Conservation (phyloP, 2,329 filamentous ascomycete species). For the Diaporthe humulicola region DNA sequence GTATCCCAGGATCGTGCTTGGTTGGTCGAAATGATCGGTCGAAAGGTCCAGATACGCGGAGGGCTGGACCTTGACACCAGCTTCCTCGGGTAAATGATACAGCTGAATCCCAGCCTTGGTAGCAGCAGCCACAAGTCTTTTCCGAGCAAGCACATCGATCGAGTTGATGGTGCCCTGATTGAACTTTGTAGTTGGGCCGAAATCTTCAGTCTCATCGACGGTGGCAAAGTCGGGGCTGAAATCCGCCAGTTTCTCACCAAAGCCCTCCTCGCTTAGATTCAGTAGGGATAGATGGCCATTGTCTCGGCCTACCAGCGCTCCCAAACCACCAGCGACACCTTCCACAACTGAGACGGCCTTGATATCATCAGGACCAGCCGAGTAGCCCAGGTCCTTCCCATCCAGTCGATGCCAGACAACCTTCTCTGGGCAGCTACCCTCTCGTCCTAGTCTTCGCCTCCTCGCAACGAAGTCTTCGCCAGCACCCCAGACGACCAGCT, state of each 20-base stretch:
- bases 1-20: constrained; percentile 44
- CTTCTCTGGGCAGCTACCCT: constrained; percentile 37
- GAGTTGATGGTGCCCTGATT: constrained; percentile 51
- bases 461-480: constrained; percentile 65
- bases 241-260: constrained; percentile 48
- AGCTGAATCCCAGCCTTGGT: constrained; percentile 52
- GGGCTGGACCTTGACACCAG: constrained; percentile 39
- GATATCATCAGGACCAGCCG: constrained; percentile 62
- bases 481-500: constrained; percentile 64
- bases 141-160: constrained; percentile 49
- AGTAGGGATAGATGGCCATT: constrained; percentile 63
- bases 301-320: constrained; percentile 62
- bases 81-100: constrained; percentile 47
- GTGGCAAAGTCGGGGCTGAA: constrained; percentile 44
- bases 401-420: constrained; percentile 53
- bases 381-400: constrained; percentile 56
- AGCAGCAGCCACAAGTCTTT: constrained; percentile 49
- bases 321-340: constrained; percentile 46
- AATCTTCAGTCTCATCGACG: background rate
- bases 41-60: constrained; percentile 43
- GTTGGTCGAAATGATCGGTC: constrained; percentile 34
- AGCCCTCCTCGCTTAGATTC: constrained; percentile 52
- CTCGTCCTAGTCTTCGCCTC: constrained; percentile 47
- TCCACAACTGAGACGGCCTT: constrained; percentile 61
- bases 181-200: constrained; percentile 14